These are phyloP conservation scores for Blastomyces gilchristii DNA, from an alignment of 2,329 filamentous ascomycete species.

Conservation along the genomic window DNA sequence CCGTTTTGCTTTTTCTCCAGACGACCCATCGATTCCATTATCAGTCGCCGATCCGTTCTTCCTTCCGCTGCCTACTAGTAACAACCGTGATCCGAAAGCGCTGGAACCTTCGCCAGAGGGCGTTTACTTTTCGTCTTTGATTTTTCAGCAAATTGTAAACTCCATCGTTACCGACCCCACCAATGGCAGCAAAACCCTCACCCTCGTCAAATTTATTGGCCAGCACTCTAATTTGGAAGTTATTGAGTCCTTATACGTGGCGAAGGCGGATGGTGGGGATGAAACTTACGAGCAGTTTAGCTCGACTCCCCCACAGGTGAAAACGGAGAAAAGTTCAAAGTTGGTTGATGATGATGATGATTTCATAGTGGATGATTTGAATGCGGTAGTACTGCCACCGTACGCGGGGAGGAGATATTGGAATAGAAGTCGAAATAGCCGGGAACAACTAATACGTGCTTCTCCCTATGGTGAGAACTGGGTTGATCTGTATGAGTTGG, in stretches of 20 bases:
- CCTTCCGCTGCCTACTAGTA: conserved; percentile 21
- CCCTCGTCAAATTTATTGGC: conserved; percentile 30
- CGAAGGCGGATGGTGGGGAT: conserved; percentile 10
- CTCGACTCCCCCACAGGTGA: conserved; percentile 1
- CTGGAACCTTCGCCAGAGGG: conserved; percentile 2
- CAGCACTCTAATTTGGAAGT: conserved; percentile 26
- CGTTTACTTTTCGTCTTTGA: conserved; percentile 23
- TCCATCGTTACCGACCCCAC: conserved; percentile 14
- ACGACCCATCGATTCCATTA: conserved; percentile 17
- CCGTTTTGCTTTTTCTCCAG: conserved; percentile 21
- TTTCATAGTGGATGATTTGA: conserved; percentile 32
- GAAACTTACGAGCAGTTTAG: conserved; percentile 1
- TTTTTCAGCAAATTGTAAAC: conserved; percentile 26
- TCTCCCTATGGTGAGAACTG: conserved; percentile 2
- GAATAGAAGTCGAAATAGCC: neutral
- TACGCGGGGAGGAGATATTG: neutral
- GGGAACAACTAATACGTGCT: neutral
- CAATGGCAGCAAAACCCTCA: conserved; percentile 18
- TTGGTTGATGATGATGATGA: conserved; percentile 16
- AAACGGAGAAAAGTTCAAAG: neutral
- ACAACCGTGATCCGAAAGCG: conserved; percentile 8
- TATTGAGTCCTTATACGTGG: conserved; percentile 27
- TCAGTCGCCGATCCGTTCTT: conserved; percentile 28
- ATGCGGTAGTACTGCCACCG: conserved; percentile 9
- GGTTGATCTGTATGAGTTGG: neutral